A percentile compares a stretch with the other conserved stretches of the same genome.
These are phyloP conservation scores for Phytophthora aleatoria DNA, from an alignment of 352 stramenopile species.

Conservation along the genomic window DNA sequence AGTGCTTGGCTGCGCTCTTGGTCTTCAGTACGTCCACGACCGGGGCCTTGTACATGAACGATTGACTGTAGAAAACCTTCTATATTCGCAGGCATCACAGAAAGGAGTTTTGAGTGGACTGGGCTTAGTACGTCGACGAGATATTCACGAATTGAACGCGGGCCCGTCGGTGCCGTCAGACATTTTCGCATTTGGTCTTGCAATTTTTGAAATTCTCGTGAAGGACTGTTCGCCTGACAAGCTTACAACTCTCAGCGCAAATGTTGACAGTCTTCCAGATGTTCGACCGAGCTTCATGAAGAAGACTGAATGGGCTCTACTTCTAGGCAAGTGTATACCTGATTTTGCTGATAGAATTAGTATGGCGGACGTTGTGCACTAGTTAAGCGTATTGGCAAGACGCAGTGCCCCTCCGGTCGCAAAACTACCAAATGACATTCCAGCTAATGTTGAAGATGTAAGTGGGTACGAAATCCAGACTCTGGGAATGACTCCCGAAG, in stretches of 20 bases:
- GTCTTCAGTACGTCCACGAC: conserved; percentile 22
- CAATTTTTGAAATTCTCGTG: conserved; percentile 13
- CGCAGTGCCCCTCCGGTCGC: neutral
- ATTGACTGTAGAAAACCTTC: conserved; percentile 9
- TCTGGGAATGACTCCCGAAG: conserved; percentile 20
- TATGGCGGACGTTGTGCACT: conserved; percentile 12
- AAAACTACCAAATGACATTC: neutral
- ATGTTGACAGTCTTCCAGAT: conserved; percentile 4
- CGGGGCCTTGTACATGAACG: conserved; percentile 17
- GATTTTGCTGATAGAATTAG: conserved; percentile 2
- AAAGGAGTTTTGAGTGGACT: conserved; percentile 23
- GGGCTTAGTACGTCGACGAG: conserved; percentile 3
- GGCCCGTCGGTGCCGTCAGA: conserved; percentile 7
- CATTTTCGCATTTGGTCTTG: conserved; percentile 13
- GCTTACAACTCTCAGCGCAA: neutral
- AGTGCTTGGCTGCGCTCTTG: conserved; percentile 15
- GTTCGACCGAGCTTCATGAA: conserved; percentile 10
- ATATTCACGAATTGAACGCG: neutral
- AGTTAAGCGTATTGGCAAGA: conserved; percentile 13
- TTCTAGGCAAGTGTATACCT: conserved; percentile 15
- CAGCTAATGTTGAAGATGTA: conserved; percentile 5
- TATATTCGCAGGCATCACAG: conserved; percentile 10
- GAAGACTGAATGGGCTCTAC: conserved; percentile 12
- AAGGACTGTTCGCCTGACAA: conserved; percentile 2
- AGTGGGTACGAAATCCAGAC: conserved; percentile 18